These are phyloP conservation scores for Gentiana macrophylla DNA, from an alignment of 257 asterid species.

Conservation along the genomic window DNA sequence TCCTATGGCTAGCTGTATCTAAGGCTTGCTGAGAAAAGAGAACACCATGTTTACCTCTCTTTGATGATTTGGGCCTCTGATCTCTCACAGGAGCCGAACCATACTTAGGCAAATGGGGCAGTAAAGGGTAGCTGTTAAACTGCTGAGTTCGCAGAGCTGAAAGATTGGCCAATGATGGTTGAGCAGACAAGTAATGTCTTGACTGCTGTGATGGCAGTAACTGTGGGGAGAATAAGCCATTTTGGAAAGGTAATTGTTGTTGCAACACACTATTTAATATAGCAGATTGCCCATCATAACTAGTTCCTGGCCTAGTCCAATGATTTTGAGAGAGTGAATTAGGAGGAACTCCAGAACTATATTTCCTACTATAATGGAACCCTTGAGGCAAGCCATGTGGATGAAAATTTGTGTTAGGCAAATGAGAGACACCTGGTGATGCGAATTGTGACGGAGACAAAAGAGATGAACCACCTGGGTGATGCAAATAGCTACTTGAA, in stretches of 20 bases:
- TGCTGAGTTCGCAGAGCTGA: conserved; percentile 55
- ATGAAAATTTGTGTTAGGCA: conserved; percentile 42
- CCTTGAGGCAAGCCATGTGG: conserved; percentile 46
- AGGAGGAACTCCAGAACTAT: conserved; percentile 28
- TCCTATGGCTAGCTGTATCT: conserved; percentile 54
- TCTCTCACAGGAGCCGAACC: conserved; percentile 45
- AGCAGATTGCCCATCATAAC: conserved; percentile 49
- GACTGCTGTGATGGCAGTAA: conserved; percentile 43
- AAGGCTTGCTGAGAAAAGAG: conserved; percentile 67
- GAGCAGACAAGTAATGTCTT: conserved; percentile 47
- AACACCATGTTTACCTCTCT: conserved; percentile 52
- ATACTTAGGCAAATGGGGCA: conserved; percentile 45
- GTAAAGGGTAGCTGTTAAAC: conserved; percentile 61
- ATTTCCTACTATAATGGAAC: conserved; percentile 41
- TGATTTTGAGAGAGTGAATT: conserved; percentile 47
- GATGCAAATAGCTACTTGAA: conserved; percentile 34
- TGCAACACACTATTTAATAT: conserved; percentile 49
- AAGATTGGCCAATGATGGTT: conserved; percentile 56
- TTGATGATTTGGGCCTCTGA: conserved; percentile 44
- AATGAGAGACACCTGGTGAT: conserved; percentile 31
- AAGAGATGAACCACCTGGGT: conserved; percentile 39
- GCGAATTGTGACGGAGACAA: conserved; percentile 52
- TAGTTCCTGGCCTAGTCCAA: conserved; percentile 47
- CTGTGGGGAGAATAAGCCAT: conserved; percentile 43
- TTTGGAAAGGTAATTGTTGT: conserved; percentile 52